Conservation (phyloP, 257 asterid species). For the Echites panduratus region DNA sequence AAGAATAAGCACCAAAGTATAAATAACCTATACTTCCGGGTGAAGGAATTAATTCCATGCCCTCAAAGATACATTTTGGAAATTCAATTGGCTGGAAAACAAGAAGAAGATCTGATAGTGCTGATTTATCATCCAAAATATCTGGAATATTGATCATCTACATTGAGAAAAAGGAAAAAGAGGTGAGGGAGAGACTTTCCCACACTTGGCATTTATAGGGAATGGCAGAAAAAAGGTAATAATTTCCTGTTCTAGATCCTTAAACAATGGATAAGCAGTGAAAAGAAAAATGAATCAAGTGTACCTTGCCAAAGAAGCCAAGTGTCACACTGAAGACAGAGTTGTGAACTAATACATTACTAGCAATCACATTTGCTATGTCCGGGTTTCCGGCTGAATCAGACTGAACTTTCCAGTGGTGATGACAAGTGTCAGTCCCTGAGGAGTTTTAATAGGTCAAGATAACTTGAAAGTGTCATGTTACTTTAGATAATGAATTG, state of each 20-base stretch:
- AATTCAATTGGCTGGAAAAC: conserved; percentile 59
- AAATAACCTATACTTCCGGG: conserved; percentile 58
- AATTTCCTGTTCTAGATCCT: background rate
- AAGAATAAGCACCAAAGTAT: conserved; percentile 57
- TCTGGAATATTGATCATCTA: conserved; percentile 63
- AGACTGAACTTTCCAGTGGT: conserved; percentile 70
- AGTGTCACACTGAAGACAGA: conserved; percentile 61
- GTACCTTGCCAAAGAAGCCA: conserved; percentile 82
- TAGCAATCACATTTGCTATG: conserved; percentile 29
- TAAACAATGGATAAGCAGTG: background rate
- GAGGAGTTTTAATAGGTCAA: conserved; percentile 29
- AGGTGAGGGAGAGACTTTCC: background rate
- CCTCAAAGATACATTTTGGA: conserved; percentile 46
- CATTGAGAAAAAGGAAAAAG: conserved; percentile 17
- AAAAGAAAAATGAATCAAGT: conserved; percentile 5
- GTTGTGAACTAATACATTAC: conserved; percentile 38
- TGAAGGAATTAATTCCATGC: conserved; percentile 48
- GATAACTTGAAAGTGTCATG: conserved; percentile 13
- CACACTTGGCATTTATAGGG: background rate
- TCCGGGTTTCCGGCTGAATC: conserved; percentile 56
- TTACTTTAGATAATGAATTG: conserved; percentile 19
- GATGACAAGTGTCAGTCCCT: conserved; percentile 64
- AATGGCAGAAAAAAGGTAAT: background rate
- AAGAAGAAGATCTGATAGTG: conserved; percentile 56
- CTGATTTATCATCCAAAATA: conserved; percentile 43